Conservation (phyloP, 2,329 filamentous ascomycete genomes). For the Fusarium clavum region DNA sequence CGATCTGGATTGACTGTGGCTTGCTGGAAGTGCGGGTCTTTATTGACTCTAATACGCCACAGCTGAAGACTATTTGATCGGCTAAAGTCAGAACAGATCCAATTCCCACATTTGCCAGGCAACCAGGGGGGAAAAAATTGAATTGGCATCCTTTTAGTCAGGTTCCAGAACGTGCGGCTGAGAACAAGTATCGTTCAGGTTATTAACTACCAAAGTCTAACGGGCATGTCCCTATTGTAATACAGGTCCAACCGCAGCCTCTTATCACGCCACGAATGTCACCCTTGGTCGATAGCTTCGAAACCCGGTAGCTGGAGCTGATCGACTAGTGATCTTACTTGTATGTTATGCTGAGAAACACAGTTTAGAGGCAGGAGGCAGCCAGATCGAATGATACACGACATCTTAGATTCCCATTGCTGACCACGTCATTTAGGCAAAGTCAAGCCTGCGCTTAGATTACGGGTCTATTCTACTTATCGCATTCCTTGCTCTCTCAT, state of each 20-base stretch:
- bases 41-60: background rate
- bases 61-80: conserved; percentile 4
- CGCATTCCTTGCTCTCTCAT: background rate
- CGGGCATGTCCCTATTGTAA: background rate
- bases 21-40: background rate
- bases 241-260: background rate
- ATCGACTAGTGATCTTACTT: background rate
- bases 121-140: background rate
- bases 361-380: background rate
- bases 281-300: background rate
- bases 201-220: background rate
- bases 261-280: background rate
- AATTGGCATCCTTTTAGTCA: background rate
- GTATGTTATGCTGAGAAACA: too few species aligned
- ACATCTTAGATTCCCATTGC: background rate
- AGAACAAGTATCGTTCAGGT: background rate
- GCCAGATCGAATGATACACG: background rate
- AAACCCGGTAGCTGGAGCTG: background rate
- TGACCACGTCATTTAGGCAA: background rate
- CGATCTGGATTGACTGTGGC: background rate
- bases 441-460: background rate
- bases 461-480: background rate
- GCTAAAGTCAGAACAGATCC: background rate
- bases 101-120: background rate
- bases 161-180: background rate